phyloP scores from a whole-genome alignment of 2,329 filamentous ascomycete species.

The Colletotrichum magnum region DNA sequence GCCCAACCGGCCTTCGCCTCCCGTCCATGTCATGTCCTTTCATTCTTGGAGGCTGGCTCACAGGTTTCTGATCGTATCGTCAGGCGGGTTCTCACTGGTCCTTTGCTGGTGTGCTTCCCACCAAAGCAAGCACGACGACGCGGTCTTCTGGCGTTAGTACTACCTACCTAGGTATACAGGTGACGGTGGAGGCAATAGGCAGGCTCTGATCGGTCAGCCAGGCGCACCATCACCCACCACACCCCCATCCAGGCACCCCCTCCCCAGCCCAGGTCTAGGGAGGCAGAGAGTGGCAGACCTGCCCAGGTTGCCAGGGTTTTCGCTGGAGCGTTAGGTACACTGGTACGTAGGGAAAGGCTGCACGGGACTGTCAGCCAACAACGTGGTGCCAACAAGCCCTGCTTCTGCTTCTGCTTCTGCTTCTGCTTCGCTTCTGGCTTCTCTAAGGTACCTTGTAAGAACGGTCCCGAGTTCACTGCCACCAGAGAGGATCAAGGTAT shows the following conservation, averaged over 20 bases:
- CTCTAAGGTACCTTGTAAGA: not conserved
- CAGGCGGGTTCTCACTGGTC: slow-evolving; percentile 17
- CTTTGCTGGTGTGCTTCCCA: slow-evolving; percentile 17
- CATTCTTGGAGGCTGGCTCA: not conserved
- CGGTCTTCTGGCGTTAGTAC: not conserved
- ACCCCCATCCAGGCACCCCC: not conserved
- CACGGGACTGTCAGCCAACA: slow-evolving; percentile 48
- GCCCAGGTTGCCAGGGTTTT: slow-evolving; percentile 36
- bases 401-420: slow-evolving; percentile 7
- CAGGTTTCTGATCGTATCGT: not conserved
- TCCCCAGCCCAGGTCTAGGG: slow-evolving; percentile 21
- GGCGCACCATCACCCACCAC: slow-evolving; percentile 22
- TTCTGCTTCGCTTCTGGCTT: no score
- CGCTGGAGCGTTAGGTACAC: slow-evolving; percentile 29
- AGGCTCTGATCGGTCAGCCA: slow-evolving; percentile 29
- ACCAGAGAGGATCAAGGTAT: not conserved
- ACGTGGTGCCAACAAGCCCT: slow-evolving; percentile 45
- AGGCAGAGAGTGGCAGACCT: slow-evolving; percentile 29
- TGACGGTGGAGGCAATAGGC: not conserved
- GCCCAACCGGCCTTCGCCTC: slow-evolving; percentile 37
- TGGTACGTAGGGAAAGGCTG: slow-evolving; percentile 9
- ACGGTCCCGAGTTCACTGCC: slow-evolving; percentile 14
- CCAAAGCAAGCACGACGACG: slow-evolving; percentile 5
- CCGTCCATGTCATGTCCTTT: no score
- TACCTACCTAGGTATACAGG: not conserved